Evolutionary conservation across 2,329 filamentous ascomycete species (phyloP).

Genomic region (Pyricularia grisea): DNA sequence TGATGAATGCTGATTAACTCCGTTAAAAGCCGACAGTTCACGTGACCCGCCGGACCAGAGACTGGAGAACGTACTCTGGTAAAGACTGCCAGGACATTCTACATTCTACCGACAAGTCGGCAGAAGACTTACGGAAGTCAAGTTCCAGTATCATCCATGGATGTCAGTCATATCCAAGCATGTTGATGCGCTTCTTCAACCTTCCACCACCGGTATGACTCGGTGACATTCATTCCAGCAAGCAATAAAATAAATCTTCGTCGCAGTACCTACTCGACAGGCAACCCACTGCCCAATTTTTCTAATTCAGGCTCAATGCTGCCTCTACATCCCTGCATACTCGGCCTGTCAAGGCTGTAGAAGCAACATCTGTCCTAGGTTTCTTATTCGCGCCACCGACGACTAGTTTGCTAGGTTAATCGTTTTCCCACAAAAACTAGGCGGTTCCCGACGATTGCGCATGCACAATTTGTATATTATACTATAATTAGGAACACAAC

Average conservation of each 20-base stretch:
- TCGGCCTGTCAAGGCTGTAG: background rate
- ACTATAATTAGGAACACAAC: background rate
- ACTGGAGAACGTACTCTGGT: too few relatives aligned
- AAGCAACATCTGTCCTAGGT: too few relatives aligned
- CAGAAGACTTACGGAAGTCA: background rate
- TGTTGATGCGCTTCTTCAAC: too few relatives aligned
- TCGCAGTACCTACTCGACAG: too few relatives aligned
- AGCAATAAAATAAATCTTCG: too few relatives aligned
- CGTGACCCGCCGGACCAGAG: too few relatives aligned
- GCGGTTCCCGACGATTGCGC: background rate
- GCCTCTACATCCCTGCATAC: background rate
- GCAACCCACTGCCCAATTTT: background rate
- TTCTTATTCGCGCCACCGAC: background rate
- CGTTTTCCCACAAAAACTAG: background rate
- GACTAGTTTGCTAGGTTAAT: background rate
- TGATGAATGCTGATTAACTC: background rate
- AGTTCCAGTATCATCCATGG: too few relatives aligned
- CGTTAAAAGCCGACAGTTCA: slow-evolving; percentile 1
- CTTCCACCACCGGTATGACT: too few relatives aligned
- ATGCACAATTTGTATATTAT: background rate
- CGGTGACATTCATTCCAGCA: background rate
- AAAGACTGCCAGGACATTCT: background rate
- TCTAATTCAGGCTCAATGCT: background rate
- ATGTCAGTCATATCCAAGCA: background rate
- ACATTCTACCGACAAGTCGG: background rate